phyloP scores from a whole-genome alignment of 768 basidiomycete genomes.

The Leccinum obscurum region DNA sequence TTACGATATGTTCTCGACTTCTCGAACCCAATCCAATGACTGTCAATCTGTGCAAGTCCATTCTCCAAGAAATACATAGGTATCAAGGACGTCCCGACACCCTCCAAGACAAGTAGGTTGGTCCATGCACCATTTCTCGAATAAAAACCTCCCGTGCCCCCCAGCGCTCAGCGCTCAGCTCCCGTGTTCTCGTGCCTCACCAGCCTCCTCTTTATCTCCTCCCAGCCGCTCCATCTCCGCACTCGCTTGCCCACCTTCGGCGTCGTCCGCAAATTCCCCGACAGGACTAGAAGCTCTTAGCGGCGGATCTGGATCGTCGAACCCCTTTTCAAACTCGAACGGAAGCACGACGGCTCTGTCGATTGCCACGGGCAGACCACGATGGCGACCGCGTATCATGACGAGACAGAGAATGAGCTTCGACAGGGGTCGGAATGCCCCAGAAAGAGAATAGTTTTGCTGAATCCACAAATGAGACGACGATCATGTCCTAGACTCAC shows the following conservation, averaged over 20 bases:
- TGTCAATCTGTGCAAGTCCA: background rate
- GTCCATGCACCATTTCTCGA: background rate
- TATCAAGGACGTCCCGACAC: background rate
- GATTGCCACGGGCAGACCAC: conserved; percentile 84
- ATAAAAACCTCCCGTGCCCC: background rate
- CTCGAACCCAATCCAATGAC: too few species aligned
- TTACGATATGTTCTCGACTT: too few species aligned
- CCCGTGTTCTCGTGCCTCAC: background rate
- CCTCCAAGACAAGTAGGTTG: too few species aligned
- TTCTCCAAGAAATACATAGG: background rate
- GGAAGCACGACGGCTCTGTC: conserved; percentile 87
- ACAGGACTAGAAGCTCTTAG: background rate
- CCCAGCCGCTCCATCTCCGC: background rate
- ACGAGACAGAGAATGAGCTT: conserved; percentile 86
- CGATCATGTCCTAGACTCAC: background rate
- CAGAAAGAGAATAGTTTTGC: conserved; percentile 82
- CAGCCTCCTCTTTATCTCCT: background rate
- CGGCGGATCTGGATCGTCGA: conserved; percentile 15
- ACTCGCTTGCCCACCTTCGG: background rate
- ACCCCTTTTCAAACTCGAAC: conserved; percentile 49
- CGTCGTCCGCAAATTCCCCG: background rate
- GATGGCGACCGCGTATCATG: conserved; percentile 93
- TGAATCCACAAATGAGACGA: conserved; percentile 31
- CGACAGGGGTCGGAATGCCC: conserved; percentile 74
- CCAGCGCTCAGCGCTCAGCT: background rate